phyloP scores from a whole-genome alignment of 2,329 filamentous ascomycete genomes.

The Amesomyces nigricolor region DNA sequence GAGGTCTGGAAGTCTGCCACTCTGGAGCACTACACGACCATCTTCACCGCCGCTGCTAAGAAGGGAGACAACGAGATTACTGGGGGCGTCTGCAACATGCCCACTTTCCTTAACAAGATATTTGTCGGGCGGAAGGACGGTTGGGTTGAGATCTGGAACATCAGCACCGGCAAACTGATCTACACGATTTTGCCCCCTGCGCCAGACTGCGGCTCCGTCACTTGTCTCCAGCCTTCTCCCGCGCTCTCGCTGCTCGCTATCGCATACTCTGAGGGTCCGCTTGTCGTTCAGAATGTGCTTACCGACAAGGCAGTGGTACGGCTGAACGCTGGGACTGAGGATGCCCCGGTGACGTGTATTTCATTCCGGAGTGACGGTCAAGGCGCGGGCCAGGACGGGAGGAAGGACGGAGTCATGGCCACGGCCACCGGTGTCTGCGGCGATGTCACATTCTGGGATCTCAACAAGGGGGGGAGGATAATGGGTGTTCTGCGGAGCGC shows the following conservation, averaged over 20 bases:
- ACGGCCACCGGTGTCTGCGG: slow-evolving; percentile 74
- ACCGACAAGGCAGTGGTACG: slow-evolving; percentile 68
- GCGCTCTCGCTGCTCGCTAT: slow-evolving; percentile 82
- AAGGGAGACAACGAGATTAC: slow-evolving; percentile 64
- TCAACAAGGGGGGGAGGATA: slow-evolving; percentile 81
- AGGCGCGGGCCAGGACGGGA: slow-evolving; percentile 82
- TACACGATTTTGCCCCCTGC: slow-evolving; percentile 80
- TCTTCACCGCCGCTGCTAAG: slow-evolving; percentile 54
- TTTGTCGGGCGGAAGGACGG: slow-evolving; percentile 85
- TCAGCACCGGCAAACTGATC: slow-evolving; percentile 84
- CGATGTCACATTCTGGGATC: slow-evolving; percentile 93
- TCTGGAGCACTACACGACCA: slow-evolving; percentile 84
- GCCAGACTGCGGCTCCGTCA: slow-evolving; percentile 71
- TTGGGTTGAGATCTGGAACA: slow-evolving; percentile 93
- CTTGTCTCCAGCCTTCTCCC: slow-evolving; percentile 76
- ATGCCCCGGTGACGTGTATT: slow-evolving; percentile 69
- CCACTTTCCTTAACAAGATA: slow-evolving; percentile 93
- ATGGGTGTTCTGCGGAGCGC: slow-evolving; percentile 83
- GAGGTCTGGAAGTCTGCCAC: slow-evolving; percentile 84
- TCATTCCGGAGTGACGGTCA: slow-evolving; percentile 85
- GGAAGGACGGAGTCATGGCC: slow-evolving; percentile 85
- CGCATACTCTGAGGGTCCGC: slow-evolving; percentile 71
- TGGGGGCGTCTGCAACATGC: slow-evolving; percentile 78
- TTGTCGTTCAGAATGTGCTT: slow-evolving; percentile 77
- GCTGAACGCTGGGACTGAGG: slow-evolving; percentile 60